These are phyloP conservation scores for Penicillium turbatum DNA, from an alignment of 495 filamentous ascomycete species.

Conservation along the genomic window DNA sequence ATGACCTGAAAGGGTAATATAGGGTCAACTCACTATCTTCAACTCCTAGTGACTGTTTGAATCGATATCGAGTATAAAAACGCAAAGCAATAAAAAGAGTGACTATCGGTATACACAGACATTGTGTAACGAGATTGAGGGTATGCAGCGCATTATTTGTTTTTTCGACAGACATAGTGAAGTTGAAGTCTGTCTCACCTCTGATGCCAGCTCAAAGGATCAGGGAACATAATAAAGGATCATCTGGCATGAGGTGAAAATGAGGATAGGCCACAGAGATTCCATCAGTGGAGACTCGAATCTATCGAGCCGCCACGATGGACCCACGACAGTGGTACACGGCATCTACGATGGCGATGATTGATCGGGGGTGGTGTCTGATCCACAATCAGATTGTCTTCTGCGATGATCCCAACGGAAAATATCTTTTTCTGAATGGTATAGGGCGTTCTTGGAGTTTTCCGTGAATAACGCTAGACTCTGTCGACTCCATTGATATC, in stretches of 20 bases:
- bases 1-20: background rate
- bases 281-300: background rate
- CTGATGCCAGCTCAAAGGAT: background rate
- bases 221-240: slow-evolving; percentile 2
- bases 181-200: background rate
- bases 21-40: slow-evolving; percentile 40
- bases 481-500: too few relatives aligned
- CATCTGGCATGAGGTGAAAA: slow-evolving; percentile 2
- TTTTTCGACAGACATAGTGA: slow-evolving; percentile 26
- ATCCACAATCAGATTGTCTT: background rate
- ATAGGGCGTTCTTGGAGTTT: background rate
- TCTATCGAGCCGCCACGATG: slow-evolving; percentile 1
- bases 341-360: background rate
- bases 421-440: background rate
- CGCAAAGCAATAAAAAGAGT: slow-evolving; percentile 37
- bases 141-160: slow-evolving; percentile 36
- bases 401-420: background rate
- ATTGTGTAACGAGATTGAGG: slow-evolving; percentile 41
- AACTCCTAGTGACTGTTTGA: slow-evolving; percentile 31
- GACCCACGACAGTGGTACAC: background rate
- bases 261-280: slow-evolving; percentile 5
- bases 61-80: slow-evolving; percentile 34
- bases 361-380: background rate
- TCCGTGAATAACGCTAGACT: background rate
- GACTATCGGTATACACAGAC: slow-evolving; percentile 42